phyloP scores from a whole-genome alignment of 768 basidiomycete species.

The Lactarius sp. region DNA sequence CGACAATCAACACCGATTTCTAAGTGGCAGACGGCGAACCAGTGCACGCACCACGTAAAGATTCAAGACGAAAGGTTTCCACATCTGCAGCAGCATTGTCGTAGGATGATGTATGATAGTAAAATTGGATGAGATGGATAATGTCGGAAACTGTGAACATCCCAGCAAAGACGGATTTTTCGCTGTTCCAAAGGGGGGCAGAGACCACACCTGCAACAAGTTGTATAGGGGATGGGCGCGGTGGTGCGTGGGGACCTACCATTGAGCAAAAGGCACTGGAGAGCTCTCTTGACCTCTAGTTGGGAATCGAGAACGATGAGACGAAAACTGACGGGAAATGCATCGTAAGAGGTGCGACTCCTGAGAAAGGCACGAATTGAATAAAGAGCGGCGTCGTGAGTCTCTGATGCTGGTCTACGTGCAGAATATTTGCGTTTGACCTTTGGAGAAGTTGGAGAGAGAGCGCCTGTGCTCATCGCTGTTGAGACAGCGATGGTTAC shows the following conservation, averaged over 20 bases:
- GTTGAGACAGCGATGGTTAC: not conserved
- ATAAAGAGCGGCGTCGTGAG: constrained; percentile 63
- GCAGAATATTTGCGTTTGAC: constrained; percentile 54
- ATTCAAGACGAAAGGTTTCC: constrained; percentile 85
- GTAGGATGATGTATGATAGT: constrained; percentile 79
- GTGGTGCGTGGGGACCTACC: constrained; percentile 37
- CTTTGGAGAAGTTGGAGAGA: constrained; percentile 51
- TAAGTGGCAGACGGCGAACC: constrained; percentile 4
- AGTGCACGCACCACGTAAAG: constrained; percentile 66
- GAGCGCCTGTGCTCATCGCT: constrained; percentile 41
- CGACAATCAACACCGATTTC: not conserved
- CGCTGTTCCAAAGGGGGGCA: constrained; percentile 97
- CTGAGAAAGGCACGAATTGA: constrained; percentile 80
- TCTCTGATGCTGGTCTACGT: constrained; percentile 50
- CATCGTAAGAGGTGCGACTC: constrained; percentile 86
- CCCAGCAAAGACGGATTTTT: constrained; percentile 86
- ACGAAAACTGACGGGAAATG: constrained; percentile 94
- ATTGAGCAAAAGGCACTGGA: constrained; percentile 82
- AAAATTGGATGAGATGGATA: constrained; percentile 98
- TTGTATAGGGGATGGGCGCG: not conserved
- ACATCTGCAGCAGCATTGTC: constrained; percentile 88
- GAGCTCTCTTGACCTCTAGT: constrained; percentile 91
- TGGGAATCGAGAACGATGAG: constrained; percentile 96
- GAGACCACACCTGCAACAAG: constrained; percentile 80
- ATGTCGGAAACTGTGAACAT: constrained; percentile 99